Evolutionary conservation across 306 rosid species (phyloP), one percentile per base, ranked within the genome.

Genomic region (Vigna unguiculata): DNA sequence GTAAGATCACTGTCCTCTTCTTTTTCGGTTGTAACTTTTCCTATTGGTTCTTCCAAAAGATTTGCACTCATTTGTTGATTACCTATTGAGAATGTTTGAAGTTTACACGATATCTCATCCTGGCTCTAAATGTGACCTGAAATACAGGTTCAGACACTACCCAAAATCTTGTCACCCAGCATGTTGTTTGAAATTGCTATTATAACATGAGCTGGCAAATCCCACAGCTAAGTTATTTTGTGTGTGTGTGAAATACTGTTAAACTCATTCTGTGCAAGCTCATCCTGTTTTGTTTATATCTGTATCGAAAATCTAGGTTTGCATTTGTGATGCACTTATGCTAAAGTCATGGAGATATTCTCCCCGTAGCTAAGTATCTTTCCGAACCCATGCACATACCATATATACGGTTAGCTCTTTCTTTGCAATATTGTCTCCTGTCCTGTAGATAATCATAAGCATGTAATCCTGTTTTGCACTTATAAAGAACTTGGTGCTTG

Each of bases 1-100:
- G 98, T 95, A 85, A 80, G 84, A 70, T 77, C 40, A 17, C 47
- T 86, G 67, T 65, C 21, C 16, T 43, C 16, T 53, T 57, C 57
- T 49, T 80, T 38, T 34, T 57, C 47, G 59, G 40, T 32, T 59
- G 53, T 75, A 49, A 10, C 28, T 48, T 75, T 40, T 49, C 57
- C 38, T 62, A 12, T 13, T 55, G 40, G 48, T 71, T 60, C 69
- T 66, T 76, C 16, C 6, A 30, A 28, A 59, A 21, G 48, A 36
- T 64, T 24, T 74, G 14, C 20, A 71, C 58, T 71, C 52, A 51
- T 24, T 58, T 65, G 34, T 17, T 74, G 78, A 25, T 45, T 4
- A 73, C 32, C 45, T 60, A 54, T 49, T 9, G 64, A 51, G 51
- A 69, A 64, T 48, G 25, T 69, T 73, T 63, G 65, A 71, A 63